Conservation (phyloP, 305 asterid species). For the Rubia tinctorum region DNA sequence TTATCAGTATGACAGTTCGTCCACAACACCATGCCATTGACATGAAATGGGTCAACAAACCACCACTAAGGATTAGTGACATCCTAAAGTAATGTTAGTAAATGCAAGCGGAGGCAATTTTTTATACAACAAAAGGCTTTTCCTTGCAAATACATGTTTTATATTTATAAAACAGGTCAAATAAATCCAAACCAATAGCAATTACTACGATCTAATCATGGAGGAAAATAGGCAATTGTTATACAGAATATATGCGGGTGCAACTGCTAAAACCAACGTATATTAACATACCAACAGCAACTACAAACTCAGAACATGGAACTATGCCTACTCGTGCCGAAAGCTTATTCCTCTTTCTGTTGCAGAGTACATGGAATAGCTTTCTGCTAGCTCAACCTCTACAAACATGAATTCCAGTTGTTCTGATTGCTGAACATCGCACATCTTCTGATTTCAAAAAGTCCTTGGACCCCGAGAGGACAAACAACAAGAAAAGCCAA, state of each 20-base stretch:
- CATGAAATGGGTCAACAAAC: too few relatives aligned
- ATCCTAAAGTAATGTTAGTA: too few relatives aligned
- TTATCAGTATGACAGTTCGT: too few relatives aligned
- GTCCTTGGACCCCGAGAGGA: not conserved
- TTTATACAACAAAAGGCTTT: too few relatives aligned
- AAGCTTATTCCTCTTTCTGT: not conserved
- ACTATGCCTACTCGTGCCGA: not conserved
- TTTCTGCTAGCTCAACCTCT: not conserved
- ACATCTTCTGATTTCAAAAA: not conserved
- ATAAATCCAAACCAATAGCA: not conserved
- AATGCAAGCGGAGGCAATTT: too few relatives aligned
- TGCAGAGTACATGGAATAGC: not conserved
- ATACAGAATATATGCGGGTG: not conserved
- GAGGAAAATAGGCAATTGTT: not conserved
- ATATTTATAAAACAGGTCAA: not conserved
- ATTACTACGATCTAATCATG: not conserved
- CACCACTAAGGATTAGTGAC: too few relatives aligned
- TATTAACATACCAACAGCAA: not conserved
- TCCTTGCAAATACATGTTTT: too few relatives aligned
- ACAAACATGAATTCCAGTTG: not conserved
- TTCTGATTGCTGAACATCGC: slow-evolving; percentile 2
- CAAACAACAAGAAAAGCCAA: slow-evolving; percentile 2
- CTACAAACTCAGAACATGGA: not conserved
- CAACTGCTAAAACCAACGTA: not conserved
- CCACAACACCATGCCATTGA: too few relatives aligned